Conservation (phyloP, 331 rosid genomes). For the Acacia concinna region DNA sequence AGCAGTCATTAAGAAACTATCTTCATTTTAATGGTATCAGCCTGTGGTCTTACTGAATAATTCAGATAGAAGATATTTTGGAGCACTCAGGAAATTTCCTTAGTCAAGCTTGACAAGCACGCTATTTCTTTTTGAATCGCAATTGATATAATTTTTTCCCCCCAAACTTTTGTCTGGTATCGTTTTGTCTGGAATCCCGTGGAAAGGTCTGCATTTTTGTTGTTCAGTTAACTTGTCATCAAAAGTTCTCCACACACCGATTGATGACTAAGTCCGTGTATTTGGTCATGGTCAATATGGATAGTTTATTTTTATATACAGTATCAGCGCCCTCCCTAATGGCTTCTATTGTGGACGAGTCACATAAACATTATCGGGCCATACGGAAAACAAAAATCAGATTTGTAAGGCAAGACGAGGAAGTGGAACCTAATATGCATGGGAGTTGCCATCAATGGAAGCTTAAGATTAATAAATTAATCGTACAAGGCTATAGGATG, state of each 20-base stretch:
- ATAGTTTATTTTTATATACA: conserved; percentile 24
- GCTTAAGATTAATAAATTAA: not conserved
- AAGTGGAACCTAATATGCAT: not conserved
- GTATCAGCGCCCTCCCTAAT: not conserved
- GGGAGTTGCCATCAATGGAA: not conserved
- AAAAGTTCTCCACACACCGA: conserved; percentile 33
- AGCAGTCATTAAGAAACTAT: not conserved
- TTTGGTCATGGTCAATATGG: not conserved
- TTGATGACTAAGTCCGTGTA: conserved; percentile 4
- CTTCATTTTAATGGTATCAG: not conserved
- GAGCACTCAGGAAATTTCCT: too few relatives aligned
- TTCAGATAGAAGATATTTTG: too few relatives aligned
- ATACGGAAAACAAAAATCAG: not conserved
- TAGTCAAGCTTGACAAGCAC: too few relatives aligned
- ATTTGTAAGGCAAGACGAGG: not conserved
- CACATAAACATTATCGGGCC: conserved; percentile 27
- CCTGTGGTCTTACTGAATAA: not conserved
- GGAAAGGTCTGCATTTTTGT: not conserved
- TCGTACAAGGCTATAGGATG: not conserved
- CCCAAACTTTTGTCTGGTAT: not conserved
- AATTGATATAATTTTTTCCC: not conserved
- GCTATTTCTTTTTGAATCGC: not conserved
- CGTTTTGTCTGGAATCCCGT: conserved; percentile 23
- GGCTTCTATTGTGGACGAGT: conserved; percentile 7
- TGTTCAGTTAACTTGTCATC: conserved; percentile 22